Evolutionary conservation across 139 green algal genomes (phyloP), one percentile per base, ranked within the genome.

Genomic region (Chlorella vulgaris): DNA sequence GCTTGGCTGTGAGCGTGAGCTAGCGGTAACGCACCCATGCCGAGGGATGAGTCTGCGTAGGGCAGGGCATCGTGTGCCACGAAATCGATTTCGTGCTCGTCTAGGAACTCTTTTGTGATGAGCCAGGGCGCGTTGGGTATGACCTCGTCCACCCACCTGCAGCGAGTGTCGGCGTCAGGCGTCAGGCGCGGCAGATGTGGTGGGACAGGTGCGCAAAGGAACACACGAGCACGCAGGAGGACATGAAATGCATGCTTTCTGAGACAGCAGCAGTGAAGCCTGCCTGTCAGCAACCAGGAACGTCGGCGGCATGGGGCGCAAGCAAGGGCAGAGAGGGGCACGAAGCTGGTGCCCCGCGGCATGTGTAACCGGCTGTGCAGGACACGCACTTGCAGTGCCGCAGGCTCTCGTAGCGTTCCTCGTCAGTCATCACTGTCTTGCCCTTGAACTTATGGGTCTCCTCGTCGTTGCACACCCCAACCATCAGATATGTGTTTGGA

Each of bases 81-180:
- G 83, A 88, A 98, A 83, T 98, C 94, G 69, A 98, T 98, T 51
- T 89, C 83, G 87, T 98, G 89, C 67, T 86, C 81, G n/a, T 94
- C 85, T 10, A 98, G 68, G 63, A 98, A 98, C 26, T 94, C 93
- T n/a, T 86, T 47, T 0, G 86, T 95, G 53, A 98, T 87, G 6
- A 98, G 91, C 94, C 94, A 98, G 2, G 94, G 94, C 2, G 94
- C 94, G 68, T 97, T 87, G 18, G 73, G 73, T 1, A 98, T 42
- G 2, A 98, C 91, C 82, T 98, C 92, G 76, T 98, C 94, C 69
- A 98, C 94, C 94, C 94, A 98, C 80, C 90, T 97, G 75, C 74
- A 78, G 26, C 7, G 19, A 66, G 35, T 21, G 28, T 36, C 18
- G 2, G 65, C 65, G 19, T 21, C 4, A 71, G 29, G 28, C 33